Percentiles rank a stretch among this genome's conserved stretches.
These are phyloP conservation scores for Halenospora varia DNA, from an alignment of 495 filamentous ascomycete genomes.

Conservation along the genomic window DNA sequence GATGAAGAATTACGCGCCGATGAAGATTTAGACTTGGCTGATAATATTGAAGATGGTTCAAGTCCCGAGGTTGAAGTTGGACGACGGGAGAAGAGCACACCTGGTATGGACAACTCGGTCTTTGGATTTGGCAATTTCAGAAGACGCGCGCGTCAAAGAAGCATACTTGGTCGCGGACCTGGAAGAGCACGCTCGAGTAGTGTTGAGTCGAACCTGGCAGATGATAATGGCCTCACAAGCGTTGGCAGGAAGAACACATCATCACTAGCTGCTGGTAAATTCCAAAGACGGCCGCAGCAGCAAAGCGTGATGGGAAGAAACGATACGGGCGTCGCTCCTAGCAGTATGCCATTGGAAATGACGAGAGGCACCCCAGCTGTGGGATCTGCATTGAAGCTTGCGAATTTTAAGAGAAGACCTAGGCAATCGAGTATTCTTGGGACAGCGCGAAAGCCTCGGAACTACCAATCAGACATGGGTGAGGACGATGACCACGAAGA, in stretches of 20 bases:
- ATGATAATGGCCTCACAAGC: conserved; percentile 17
- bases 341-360: conserved; percentile 18
- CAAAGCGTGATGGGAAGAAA: conserved; percentile 10
- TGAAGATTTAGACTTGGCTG: not conserved
- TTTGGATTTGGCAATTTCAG: conserved; percentile 19
- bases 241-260: conserved; percentile 15
- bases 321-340: not conserved
- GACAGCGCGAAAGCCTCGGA: conserved; percentile 50
- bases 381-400: conserved; percentile 19
- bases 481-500: conserved; percentile 50
- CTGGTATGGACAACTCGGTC: conserved; percentile 18
- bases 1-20: not conserved
- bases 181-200: conserved; percentile 21
- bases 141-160: conserved; percentile 20
- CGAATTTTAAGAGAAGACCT: conserved; percentile 60
- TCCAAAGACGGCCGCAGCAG: conserved; percentile 6
- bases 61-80: conserved; percentile 24
- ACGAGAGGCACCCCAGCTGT: conserved; percentile 17
- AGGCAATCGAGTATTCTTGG: conserved; percentile 66
- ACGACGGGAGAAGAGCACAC: conserved; percentile 16
- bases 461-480: conserved; percentile 39
- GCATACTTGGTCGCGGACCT: conserved; percentile 19
- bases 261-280: not conserved
- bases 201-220: conserved; percentile 20
- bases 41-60: conserved; percentile 1